Percentiles rank a stretch among this genome's conserved stretches.
Conservation (phyloP, 345 rosid species). For the Trapa bicornis region DNA sequence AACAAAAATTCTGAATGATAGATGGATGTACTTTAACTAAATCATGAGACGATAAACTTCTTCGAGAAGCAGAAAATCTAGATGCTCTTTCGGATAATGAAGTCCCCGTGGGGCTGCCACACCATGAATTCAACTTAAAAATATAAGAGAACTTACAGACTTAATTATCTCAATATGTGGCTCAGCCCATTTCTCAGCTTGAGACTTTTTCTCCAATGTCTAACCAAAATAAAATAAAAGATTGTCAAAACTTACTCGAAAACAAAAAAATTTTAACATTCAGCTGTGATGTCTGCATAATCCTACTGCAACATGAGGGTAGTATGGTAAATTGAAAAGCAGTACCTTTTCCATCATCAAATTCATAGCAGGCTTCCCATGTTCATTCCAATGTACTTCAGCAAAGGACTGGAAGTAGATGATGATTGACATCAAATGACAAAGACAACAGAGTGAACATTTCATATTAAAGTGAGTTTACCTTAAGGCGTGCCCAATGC, state of each 20-base stretch:
- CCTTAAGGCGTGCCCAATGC: constrained; percentile 47
- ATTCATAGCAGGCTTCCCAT: constrained; percentile 72
- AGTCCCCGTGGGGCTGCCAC: too few species aligned
- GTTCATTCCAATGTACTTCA: constrained; percentile 52
- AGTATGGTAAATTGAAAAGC: not conserved
- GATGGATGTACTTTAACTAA: not conserved
- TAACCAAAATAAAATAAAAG: constrained; percentile 15
- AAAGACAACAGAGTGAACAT: not conserved
- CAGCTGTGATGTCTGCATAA: too few species aligned
- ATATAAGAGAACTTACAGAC: constrained; percentile 38
- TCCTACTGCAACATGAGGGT: not conserved
- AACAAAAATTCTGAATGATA: not conserved
- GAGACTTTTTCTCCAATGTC: constrained; percentile 54
- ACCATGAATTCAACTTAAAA: too few species aligned
- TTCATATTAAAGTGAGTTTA: constrained; percentile 12
- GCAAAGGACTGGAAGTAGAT: constrained; percentile 27
- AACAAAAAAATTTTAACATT: not conserved
- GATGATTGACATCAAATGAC: constrained; percentile 1
- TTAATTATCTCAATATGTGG: constrained; percentile 61
- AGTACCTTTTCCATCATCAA: constrained; percentile 51
- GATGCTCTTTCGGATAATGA: too few species aligned
- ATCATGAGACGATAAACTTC: not conserved
- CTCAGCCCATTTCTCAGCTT: constrained; percentile 70
- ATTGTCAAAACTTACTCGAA: not conserved
- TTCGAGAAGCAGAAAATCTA: not conserved